Evolutionary conservation across 2,329 filamentous ascomycete genomes (phyloP).

Genomic region (Penicillium rolfsii): DNA sequence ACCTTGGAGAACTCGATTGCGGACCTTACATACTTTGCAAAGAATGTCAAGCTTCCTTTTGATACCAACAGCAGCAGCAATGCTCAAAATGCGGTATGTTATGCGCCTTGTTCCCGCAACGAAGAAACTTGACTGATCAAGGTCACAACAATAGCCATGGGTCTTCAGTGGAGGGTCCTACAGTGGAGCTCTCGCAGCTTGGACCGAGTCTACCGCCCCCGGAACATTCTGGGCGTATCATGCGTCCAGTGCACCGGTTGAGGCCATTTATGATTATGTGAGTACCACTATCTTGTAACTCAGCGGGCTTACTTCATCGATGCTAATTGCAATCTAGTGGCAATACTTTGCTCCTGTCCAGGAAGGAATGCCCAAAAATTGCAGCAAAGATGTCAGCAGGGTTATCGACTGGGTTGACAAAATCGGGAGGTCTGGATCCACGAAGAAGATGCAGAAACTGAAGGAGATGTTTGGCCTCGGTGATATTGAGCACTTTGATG

Average conservation of each 20-base stretch:
- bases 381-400: slow-evolving; percentile 55
- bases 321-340: slow-evolving; percentile 44
- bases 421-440: slow-evolving; percentile 49
- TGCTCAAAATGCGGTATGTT: slow-evolving; percentile 50
- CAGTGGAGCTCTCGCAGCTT: slow-evolving; percentile 59
- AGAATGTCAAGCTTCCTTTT: slow-evolving; percentile 58
- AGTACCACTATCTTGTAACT: slow-evolving; percentile 2
- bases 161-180: slow-evolving; percentile 61
- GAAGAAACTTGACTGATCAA: background rate
- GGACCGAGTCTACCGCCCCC: slow-evolving; percentile 57
- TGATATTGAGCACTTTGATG: slow-evolving; percentile 55
- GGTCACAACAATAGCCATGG: slow-evolving; percentile 52
- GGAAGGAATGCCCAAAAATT: slow-evolving; percentile 62
- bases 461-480: slow-evolving; percentile 58
- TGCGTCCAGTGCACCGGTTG: slow-evolving; percentile 59
- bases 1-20: slow-evolving; percentile 58
- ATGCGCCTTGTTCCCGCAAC: background rate
- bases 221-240: slow-evolving; percentile 66
- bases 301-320: background rate
- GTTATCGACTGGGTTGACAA: slow-evolving; percentile 61
- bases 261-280: slow-evolving; percentile 59
- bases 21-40: slow-evolving; percentile 60
- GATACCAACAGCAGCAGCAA: slow-evolving; percentile 54
- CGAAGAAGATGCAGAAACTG: slow-evolving; percentile 48
- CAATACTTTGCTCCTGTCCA: slow-evolving; percentile 62